Percentiles rank a stretch among this genome's conserved stretches.
These are phyloP conservation scores for Alternaria consortialis DNA, from an alignment of 2,329 filamentous ascomycete genomes.

Conservation along the genomic window DNA sequence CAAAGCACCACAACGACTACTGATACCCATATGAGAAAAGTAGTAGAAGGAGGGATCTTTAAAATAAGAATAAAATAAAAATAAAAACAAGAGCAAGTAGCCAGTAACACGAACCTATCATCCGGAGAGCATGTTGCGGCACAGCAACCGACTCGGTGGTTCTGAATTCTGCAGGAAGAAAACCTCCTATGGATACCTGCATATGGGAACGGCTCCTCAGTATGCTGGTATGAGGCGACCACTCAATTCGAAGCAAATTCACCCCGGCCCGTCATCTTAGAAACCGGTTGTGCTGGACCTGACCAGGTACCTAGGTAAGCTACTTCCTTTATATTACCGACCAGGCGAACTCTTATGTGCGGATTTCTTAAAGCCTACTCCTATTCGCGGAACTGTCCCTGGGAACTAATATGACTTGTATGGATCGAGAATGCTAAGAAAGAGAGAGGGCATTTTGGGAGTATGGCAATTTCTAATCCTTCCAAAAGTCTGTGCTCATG, in stretches of 20 bases:
- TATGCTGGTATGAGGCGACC: background rate
- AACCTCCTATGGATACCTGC: background rate
- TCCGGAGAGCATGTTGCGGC: background rate
- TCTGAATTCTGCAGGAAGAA: background rate
- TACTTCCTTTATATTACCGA: background rate
- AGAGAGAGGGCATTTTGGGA: background rate
- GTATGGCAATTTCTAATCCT: background rate
- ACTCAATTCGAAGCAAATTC: background rate
- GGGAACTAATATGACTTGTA: background rate
- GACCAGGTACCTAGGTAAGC: background rate
- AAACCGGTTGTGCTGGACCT: background rate
- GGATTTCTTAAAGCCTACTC: background rate
- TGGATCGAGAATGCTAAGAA: background rate
- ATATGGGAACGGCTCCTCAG: background rate
- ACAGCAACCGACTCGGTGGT: background rate
- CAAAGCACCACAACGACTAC: slow-evolving; percentile 5
- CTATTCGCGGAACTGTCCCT: background rate
- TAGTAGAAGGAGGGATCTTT: no score
- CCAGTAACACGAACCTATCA: background rate
- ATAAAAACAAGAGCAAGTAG: no score
- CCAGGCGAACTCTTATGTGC: background rate
- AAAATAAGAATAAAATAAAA: no score
- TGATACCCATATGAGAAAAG: slow-evolving; percentile 19
- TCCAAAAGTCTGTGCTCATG: background rate
- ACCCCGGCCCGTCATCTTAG: background rate